Base-by-base conservation (phyloP, 306 rosid genomes). In the Dalbergia cultrata region DNA sequence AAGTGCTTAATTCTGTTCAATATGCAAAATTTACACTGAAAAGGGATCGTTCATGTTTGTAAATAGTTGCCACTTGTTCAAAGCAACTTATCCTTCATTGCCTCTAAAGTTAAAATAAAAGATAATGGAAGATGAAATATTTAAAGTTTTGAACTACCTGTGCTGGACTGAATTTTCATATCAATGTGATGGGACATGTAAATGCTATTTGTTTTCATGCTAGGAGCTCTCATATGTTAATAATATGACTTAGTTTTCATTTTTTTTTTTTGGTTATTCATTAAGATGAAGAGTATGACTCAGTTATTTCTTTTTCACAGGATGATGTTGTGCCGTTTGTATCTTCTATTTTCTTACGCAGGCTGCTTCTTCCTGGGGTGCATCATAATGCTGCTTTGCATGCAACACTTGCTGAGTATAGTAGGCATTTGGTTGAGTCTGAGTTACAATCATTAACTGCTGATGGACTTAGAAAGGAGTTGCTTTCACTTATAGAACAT, bases 291-390 rank as follows among this genome's bases (percentile, higher is more conserved):
- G 82, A 45, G 34, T 39, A 35, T 77, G 66, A 72, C 39, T 73
- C 68, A 18, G 62, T 81, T 67, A 47, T 80, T 88, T 76, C 61
- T 70, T 79, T 86, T 89, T 53, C 83, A 84, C 94, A 95, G 98
- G 98, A 90, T 80, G 85, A 91, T 82, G 85, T 86, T 52, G 81
- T 85, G 39, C 87, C 93, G 2, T 88, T 89, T 86, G 86, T 93
- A 52, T 93, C 99, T 71, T 90, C 94, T 21, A 87, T 93, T 86
- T 93, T 91, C 89, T 67, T 91, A 68, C 93, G 90, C 75, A 89
- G 93, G 88, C 90, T 95, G 79, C 93, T 95, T 71, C 94, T 89
- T 79, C 97, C 99, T 43, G 97, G 98, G 72, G 91, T 93, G 83
- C 87, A 86, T 85, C 94, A 93, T 81, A 91, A 82, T 72, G 76